Evolutionary conservation across 2,329 filamentous ascomycete species (phyloP), one percentile per base, ranked within the genome.

Genomic region (Clonostachys solani): DNA sequence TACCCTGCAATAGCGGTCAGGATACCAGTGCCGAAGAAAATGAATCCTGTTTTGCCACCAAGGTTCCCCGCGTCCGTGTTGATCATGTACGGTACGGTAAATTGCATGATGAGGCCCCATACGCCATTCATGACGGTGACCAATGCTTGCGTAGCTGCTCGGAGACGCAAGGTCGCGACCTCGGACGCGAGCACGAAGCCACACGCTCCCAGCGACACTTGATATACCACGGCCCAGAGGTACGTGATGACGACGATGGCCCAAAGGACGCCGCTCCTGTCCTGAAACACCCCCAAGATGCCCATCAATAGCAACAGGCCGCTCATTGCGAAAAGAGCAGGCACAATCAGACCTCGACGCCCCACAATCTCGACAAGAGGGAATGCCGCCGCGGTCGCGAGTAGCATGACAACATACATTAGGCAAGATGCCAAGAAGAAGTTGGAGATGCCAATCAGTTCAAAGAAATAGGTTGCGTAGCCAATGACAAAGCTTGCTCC

Each of bases 11-110:
- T 37, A 15, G 40, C 47, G 3, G 47, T 45, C 10, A 49, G 43
- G 5, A 55, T 23, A 3, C 56, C 55, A 5, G 52, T 42, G 19
- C 41, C 57, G 18, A 52, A 47, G 48, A 70, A 73, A 1, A 72
- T 56, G 33, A 71, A 69, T 0, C 66, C 69, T 3, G 66, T 68
- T 56, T 68, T 70, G 2, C 64, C 66, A 29, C 66, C 63, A 17
- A 72, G 52, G 48, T 70, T 65, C 6, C 60, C 67, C 3, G 55
- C 54, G 5, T 55, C 60, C 0, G 61, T 57, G 35, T 64, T 63
- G 40, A 61, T 61, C 47, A 64, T 69, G 47, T 78, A 80, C 0
- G 77, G 76, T 1, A 79, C 55, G 2, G 67, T 65, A 33, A 79
- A 63, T 0, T 67, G 67, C 47, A 76, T 71, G 43, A 70, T 57